Conservation (phyloP, 257 asterid genomes). For the Fraxinus anomala region DNA sequence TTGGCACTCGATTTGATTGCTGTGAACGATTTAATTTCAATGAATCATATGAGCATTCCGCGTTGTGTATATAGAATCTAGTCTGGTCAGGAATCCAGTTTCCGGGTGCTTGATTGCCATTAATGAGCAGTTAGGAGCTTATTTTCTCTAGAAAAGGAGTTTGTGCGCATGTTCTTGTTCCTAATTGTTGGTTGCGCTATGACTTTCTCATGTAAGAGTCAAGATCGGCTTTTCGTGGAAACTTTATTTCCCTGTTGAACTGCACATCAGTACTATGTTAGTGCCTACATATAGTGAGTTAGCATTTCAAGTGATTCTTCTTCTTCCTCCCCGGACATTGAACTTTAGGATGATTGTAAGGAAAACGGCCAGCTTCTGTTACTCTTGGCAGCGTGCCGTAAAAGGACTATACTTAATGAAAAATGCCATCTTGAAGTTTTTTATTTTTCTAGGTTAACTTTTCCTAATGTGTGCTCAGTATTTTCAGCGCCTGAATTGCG, state of each 20-base stretch:
- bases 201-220: background rate
- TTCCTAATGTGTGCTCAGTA: background rate
- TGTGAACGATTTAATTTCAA: background rate
- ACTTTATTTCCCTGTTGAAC: background rate
- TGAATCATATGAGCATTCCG: background rate
- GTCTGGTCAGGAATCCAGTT: background rate
- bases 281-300: background rate
- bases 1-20: background rate
- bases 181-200: background rate
- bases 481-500: background rate
- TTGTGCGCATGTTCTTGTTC: background rate
- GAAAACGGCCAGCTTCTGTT: background rate
- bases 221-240: background rate
- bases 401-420: background rate
- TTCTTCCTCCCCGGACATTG: background rate
- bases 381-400: background rate
- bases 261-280: background rate
- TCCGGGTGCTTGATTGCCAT: background rate
- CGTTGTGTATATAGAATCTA: background rate
- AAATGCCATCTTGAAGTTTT: background rate
- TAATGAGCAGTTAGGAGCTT: background rate
- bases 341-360: background rate
- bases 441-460: background rate
- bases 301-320: background rate
- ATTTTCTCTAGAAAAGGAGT: background rate